Evolutionary conservation across 495 filamentous ascomycete species (phyloP).

Genomic region (Penicillium verhagenii): DNA sequence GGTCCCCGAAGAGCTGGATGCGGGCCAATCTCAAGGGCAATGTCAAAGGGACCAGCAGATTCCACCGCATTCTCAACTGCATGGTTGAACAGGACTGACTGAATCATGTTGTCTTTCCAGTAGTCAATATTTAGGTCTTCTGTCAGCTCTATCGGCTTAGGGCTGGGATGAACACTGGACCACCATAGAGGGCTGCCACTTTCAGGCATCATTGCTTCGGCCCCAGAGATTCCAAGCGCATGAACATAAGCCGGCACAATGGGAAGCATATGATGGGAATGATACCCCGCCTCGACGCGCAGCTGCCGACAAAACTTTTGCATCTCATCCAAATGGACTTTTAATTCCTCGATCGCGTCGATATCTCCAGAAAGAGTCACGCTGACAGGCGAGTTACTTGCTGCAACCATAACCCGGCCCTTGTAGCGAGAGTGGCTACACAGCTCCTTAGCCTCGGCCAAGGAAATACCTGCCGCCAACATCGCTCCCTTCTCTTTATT

Average conservation of each 20-base stretch:
- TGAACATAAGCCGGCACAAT: not conserved
- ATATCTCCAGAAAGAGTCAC: slow-evolving; percentile 36
- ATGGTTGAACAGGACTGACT: not conserved
- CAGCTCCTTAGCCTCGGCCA: slow-evolving; percentile 43
- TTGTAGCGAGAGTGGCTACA: not conserved
- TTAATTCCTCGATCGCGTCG: slow-evolving; percentile 25
- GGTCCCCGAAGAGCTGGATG: slow-evolving; percentile 11
- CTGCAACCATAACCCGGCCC: slow-evolving; percentile 21
- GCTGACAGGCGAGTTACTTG: slow-evolving; percentile 27
- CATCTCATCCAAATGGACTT: slow-evolving; percentile 6
- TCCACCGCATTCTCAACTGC: not conserved
- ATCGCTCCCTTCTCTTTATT: slow-evolving; percentile 40
- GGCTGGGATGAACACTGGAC: not conserved
- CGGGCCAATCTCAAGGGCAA: slow-evolving; percentile 16
- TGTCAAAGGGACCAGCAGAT: not conserved
- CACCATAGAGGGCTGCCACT: slow-evolving; percentile 21
- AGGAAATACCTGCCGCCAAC: slow-evolving; percentile 49
- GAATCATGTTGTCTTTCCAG: slow-evolving; percentile 6
- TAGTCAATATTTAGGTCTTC: not conserved
- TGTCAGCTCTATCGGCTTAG: not conserved
- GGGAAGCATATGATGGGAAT: slow-evolving; percentile 6
- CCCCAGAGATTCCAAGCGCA: not conserved
- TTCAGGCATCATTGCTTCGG: not conserved
- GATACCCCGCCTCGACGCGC: slow-evolving; percentile 13
- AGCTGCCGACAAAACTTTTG: slow-evolving; percentile 32